Evolutionary conservation across 306 rosid genomes (phyloP), one percentile per base, ranked within the genome.

Genomic region (Cucumis hystrix): DNA sequence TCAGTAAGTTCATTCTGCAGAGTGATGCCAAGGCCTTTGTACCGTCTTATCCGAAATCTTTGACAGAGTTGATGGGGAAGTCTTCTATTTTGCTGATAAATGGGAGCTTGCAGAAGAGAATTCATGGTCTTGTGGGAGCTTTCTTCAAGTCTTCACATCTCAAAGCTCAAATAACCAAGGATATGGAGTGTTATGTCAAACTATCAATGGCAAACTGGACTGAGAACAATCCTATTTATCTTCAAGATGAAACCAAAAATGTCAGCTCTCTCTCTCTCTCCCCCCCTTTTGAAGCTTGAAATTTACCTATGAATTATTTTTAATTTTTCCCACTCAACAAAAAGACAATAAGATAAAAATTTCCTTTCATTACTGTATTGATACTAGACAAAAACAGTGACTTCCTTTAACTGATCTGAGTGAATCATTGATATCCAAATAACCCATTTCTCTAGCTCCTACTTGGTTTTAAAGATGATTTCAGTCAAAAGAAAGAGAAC

Each of bases 121-220:
- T 95, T 72, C 99, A 95, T 92, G 99, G 99, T 21, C 93, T 95
- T 54, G 82, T 92, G 41, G 97, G 97, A 83, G 86, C 92, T 79
- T 95, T 95, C 90, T 92, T 95, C 83, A 92, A 95, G 85, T 95
- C 99, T 77, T 93, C 91, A 40, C 85, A 79, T 58, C 90, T 95
- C 20, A 95, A 95, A 85, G 88, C 85, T 82, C 99, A 92, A 87
- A 88, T 95, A 65, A 88, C 97, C 43, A 79, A 51, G 67, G 99
- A 92, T 74, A 92, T 92, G 99, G 84, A 90, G 56, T 86, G 79
- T 18, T 88, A 89, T 86, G 89, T 89, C 43, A 79, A 88, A 78
- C 81, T 88, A 86, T 85, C 96, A 25, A 92, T 95, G 97, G 87
- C 79, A 51, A 81, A 78, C 78, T 95, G 99, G 99, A 87, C 60